These are phyloP conservation scores for Solanum hybrid DNA, from an alignment of 305 asterid species.

Conservation along the genomic window DNA sequence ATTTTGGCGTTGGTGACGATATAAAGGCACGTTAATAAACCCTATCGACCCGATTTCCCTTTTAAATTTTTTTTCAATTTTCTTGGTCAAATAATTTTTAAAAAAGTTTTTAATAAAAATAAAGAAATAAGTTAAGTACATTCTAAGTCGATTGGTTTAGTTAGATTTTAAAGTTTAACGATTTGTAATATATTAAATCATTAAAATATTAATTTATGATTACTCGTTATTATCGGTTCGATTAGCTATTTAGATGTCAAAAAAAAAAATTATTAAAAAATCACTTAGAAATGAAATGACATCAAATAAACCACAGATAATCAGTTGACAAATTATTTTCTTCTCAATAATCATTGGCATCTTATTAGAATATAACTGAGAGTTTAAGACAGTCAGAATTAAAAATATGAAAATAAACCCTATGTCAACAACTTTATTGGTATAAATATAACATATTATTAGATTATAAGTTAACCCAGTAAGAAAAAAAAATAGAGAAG, in stretches of 20 bases:
- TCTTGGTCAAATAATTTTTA: background rate
- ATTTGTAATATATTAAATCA: background rate
- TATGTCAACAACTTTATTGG: too few relatives aligned
- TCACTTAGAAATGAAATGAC: background rate
- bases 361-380: background rate
- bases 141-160: background rate
- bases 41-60: background rate
- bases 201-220: background rate
- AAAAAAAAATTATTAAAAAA: background rate
- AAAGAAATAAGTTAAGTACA: background rate
- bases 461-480: too few relatives aligned
- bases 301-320: background rate
- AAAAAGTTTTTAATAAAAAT: background rate
- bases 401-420: background rate
- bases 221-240: background rate
- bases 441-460: background rate
- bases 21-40: background rate
- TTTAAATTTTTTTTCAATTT: background rate
- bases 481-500: background rate
- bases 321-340: background rate
- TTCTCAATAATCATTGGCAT: background rate
- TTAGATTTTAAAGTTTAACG: accelerated
- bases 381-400: background rate
- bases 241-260: background rate
- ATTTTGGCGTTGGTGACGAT: background rate